These are phyloP conservation scores for Hyphochytrium catenoides DNA, from an alignment of 352 stramenopile genomes.

Conservation along the genomic window DNA sequence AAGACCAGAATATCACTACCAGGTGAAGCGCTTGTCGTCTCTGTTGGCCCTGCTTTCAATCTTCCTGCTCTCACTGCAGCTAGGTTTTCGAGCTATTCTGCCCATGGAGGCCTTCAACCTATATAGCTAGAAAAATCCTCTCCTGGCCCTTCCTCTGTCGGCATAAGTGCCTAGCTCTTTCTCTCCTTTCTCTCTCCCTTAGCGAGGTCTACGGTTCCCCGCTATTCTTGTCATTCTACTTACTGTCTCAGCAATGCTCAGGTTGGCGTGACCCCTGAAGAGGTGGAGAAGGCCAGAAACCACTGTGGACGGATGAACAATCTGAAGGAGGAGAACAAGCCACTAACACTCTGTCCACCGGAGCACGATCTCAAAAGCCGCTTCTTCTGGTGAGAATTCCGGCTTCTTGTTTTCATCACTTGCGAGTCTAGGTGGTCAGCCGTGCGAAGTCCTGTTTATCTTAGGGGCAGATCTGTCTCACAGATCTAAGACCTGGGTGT, in stretches of 20 bases:
- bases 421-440: too few species aligned
- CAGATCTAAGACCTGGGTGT: too few species aligned
- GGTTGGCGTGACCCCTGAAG: slow-evolving; percentile 60
- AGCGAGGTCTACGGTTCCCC: too few species aligned
- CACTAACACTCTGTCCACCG: slow-evolving; percentile 55
- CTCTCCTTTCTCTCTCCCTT: too few species aligned
- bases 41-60: not conserved
- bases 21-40: slow-evolving; percentile 3
- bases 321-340: slow-evolving; percentile 27
- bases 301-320: slow-evolving; percentile 36
- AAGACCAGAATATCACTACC: slow-evolving; percentile 16
- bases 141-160: too few species aligned
- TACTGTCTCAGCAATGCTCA: slow-evolving; percentile 9
- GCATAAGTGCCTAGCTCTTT: too few species aligned
- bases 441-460: too few species aligned
- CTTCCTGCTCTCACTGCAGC: slow-evolving; percentile 4
- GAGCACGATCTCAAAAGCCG: slow-evolving; percentile 75
- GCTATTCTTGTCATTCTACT: not conserved
- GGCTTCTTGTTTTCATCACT: too few species aligned
- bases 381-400: slow-evolving; percentile 88
- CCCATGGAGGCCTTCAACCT: too few species aligned
- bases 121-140: too few species aligned
- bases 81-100: not conserved
- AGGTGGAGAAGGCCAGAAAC: slow-evolving; percentile 52
- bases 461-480: too few species aligned